Conservation (phyloP, 306 rosid genomes). For the Amphicarpaea edgeworthii region DNA sequence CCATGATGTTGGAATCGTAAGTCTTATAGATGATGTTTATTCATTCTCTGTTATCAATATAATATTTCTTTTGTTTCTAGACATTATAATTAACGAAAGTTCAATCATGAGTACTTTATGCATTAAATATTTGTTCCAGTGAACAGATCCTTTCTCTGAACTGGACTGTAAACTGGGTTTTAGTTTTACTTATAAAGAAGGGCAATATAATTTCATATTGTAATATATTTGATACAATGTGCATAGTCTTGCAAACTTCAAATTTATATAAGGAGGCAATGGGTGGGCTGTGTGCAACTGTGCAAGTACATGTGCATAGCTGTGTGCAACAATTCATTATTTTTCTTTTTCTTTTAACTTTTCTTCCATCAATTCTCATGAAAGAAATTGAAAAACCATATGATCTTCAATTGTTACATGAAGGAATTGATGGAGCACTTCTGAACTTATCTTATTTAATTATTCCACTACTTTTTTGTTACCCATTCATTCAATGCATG, state of each 20-base stretch:
- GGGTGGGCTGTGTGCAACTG: no score
- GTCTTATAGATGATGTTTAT: slow-evolving; percentile 4
- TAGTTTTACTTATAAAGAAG: background rate
- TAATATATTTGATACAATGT: no score
- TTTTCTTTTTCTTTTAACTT: background rate
- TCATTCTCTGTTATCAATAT: background rate
- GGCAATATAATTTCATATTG: background rate
- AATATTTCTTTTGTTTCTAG: background rate
- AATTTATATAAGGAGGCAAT: no score
- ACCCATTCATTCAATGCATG: background rate
- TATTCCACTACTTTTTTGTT: background rate
- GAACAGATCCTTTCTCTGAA: slow-evolving; percentile 24
- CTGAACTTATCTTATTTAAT: background rate
- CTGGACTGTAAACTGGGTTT: background rate
- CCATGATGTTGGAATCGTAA: slow-evolving; percentile 1
- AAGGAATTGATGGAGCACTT: background rate
- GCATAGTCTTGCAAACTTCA: no score
- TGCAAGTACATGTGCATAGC: no score
- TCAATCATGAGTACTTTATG: slow-evolving; percentile 8
- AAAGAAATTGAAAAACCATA: background rate
- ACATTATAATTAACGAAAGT: background rate
- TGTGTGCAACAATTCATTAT: background rate
- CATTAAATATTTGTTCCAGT: background rate
- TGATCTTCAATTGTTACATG: background rate
- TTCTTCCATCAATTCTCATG: background rate